phyloP scores from a whole-genome alignment of 768 basidiomycete species.

The Boletus rubescentipes region DNA sequence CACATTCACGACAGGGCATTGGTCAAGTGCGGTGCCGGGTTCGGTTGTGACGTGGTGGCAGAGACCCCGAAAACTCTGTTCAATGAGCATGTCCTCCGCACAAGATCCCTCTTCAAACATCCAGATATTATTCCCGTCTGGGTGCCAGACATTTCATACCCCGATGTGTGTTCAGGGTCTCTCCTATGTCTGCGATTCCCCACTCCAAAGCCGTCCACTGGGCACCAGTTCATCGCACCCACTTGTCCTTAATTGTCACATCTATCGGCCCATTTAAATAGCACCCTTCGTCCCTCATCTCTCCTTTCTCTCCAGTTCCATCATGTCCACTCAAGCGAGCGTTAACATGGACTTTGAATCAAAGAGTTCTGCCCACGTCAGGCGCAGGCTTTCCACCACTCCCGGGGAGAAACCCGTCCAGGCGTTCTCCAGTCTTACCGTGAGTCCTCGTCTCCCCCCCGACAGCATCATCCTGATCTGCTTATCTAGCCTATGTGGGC shows the following conservation, averaged over 20 bases:
- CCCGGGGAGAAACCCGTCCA: slow-evolving; percentile 50
- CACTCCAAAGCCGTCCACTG: background rate
- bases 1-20: slow-evolving; percentile 53
- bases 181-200: background rate
- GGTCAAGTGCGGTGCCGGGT: background rate
- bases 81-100: background rate
- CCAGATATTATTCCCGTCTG: background rate
- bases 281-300: slow-evolving; percentile 16
- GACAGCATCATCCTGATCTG: slow-evolving; percentile 12
- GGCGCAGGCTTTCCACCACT: slow-evolving; percentile 67
- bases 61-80: slow-evolving; percentile 31
- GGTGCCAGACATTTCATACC: slow-evolving; percentile 6
- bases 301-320: slow-evolving; percentile 22
- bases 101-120: slow-evolving; percentile 8
- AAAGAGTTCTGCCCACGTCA: slow-evolving; percentile 57
- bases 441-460: slow-evolving; percentile 34
- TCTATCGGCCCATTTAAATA: slow-evolving; percentile 32
- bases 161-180: slow-evolving; percentile 29
- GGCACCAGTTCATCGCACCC: slow-evolving; percentile 2
- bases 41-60: background rate
- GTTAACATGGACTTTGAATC: slow-evolving; percentile 55
- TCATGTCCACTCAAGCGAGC: slow-evolving; percentile 48
- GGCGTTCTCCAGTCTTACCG: slow-evolving; percentile 64
- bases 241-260: background rate
- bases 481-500: slow-evolving; percentile 80